phyloP scores from a whole-genome alignment of 163 green algal species.

The Prototheca wickerhamii region DNA sequence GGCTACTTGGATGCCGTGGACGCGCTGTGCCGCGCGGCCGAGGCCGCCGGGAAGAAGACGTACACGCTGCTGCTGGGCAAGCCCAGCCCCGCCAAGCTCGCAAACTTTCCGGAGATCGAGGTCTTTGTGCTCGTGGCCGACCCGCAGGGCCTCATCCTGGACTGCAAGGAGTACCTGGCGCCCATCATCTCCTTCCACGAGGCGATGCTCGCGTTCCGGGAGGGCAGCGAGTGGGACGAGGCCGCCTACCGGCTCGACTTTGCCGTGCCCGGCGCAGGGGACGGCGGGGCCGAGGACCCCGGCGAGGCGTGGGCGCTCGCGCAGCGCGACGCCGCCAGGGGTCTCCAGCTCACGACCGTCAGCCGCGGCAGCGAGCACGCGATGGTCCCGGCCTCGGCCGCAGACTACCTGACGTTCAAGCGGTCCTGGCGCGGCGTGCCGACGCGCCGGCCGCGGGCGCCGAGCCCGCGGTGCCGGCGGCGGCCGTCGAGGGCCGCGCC shows the following conservation, averaged over 20 bases:
- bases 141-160: conserved; percentile 67
- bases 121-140: conserved; percentile 81
- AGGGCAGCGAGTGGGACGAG: conserved; percentile 19
- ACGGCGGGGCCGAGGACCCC: background rate
- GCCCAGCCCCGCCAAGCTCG: conserved; percentile 88
- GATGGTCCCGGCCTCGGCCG: conserved; percentile 37
- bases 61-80: conserved; percentile 93
- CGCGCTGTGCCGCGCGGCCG: conserved; percentile 41
- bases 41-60: conserved; percentile 73
- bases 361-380: background rate
- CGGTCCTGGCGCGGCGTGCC: conserved; percentile 57
- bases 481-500: conserved; percentile 36
- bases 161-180: conserved; percentile 78
- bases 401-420: conserved; percentile 55
- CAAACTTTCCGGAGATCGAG: conserved; percentile 91
- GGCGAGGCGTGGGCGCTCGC: background rate
- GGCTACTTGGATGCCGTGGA: conserved; percentile 63
- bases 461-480: conserved; percentile 19
- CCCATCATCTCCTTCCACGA: conserved; percentile 89
- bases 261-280: background rate
- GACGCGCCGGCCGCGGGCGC: conserved; percentile 55
- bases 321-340: background rate
- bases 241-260: conserved; percentile 42
- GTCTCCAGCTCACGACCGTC: background rate
- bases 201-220: conserved; percentile 70